Evolutionary conservation across 23 red algal genomes (phyloP).

Genomic region (Gracilariopsis chorda): DNA sequence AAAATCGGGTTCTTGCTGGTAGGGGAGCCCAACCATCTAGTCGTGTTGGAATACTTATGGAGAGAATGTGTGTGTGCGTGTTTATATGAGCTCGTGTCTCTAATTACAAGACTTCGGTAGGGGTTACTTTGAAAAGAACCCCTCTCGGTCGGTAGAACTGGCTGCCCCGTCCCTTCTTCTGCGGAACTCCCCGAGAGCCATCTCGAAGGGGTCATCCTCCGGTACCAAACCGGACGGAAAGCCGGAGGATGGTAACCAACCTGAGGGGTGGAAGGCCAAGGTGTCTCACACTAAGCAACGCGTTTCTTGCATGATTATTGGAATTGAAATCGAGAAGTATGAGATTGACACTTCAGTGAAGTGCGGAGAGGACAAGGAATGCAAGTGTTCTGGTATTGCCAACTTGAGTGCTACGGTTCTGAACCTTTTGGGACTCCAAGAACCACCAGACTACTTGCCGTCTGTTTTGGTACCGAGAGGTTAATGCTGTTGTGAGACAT

Average conservation of each 20-base stretch:
- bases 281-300: constrained; percentile 78
- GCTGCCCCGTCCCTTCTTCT: no score
- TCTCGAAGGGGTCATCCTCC: no score
- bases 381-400: constrained; percentile 74
- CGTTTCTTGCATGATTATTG: constrained; percentile 72
- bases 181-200: no score
- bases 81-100: no score
- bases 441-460: constrained; percentile 68
- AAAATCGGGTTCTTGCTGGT: no score
- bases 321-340: constrained; percentile 69
- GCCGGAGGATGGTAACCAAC: constrained; percentile 58
- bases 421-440: constrained; percentile 77
- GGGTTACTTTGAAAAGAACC: no score
- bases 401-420: constrained; percentile 71
- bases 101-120: no score
- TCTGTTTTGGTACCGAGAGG: constrained; percentile 44
- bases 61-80: no score
- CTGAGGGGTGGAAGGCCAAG: constrained; percentile 86
- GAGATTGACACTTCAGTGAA: constrained; percentile 48
- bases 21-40: no score
- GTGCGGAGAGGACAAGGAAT: constrained; percentile 60
- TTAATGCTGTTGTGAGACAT: neutral
- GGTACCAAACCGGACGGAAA: no score
- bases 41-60: no score
- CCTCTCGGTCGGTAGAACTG: no score